phyloP scores from a whole-genome alignment of 164 flowering plant genomes.

The grape (Vitis vinifera) region ASM3070453v1 NC_081821.1:10283501-10284000 shows the following conservation, averaged over 20 bases:
- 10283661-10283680: neutral
- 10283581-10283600: slow-evolving; percentile 78
- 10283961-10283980: no score
- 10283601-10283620: slow-evolving; percentile 50
- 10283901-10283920: rapidly evolving
- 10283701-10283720: neutral
- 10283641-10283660: neutral
- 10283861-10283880: slow-evolving; percentile 28
- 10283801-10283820: slow-evolving; percentile 1
- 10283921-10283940: no score
- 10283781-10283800: neutral
- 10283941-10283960: no score
- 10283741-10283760: no score
- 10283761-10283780: neutral
- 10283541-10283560: slow-evolving; percentile 85
- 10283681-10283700: neutral
- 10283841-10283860: slow-evolving; percentile 6
- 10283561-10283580: slow-evolving; percentile 69
- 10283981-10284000: no score
- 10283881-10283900: neutral
- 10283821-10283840: neutral
- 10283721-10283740: no score
- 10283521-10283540: slow-evolving; percentile 42
- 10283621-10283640: neutral
- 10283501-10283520: neutral